Conservation (phyloP, 2,329 filamentous ascomycete species). For the Fusarium buharicum region DNA sequence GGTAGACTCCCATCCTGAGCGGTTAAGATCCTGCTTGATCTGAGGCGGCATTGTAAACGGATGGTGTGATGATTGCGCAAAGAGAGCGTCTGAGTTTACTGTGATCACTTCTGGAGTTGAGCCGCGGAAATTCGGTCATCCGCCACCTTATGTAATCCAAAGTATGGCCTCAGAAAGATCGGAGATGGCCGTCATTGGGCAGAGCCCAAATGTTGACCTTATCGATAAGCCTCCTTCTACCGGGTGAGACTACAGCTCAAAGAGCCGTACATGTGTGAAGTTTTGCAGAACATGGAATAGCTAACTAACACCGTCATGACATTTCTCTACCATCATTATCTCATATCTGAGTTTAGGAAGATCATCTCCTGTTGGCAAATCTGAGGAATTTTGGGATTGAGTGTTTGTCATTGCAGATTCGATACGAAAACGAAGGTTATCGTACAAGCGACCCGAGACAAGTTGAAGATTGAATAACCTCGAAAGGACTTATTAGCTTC, state of each 20-base stretch:
- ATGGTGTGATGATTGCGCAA: constrained; percentile 36
- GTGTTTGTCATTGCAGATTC: background rate
- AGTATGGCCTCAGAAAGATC: constrained; percentile 18
- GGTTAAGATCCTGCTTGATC: constrained; percentile 95
- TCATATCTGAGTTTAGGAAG: background rate
- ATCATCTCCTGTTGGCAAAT: background rate
- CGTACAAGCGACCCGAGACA: background rate
- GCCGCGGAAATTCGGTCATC: constrained; percentile 43
- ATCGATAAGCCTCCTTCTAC: constrained; percentile 41
- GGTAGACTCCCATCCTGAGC: constrained; percentile 94
- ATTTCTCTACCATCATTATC: background rate
- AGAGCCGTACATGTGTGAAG: background rate
- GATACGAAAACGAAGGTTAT: constrained; percentile 13
- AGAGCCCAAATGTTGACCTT: constrained; percentile 22
- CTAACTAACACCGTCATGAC: constrained; percentile 1
- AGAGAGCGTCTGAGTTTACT: constrained; percentile 26
- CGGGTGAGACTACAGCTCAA: background rate
- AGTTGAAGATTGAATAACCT: background rate
- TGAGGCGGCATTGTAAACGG: constrained; percentile 76
- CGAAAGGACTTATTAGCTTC: background rate
- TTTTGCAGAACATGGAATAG: background rate
- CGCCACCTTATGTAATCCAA: constrained; percentile 44
- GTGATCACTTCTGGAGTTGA: constrained; percentile 43
- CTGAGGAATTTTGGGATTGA: background rate
- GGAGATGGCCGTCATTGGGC: constrained; percentile 35